Conservation (phyloP, 139 green algal genomes). For the Chlamydomonas asymmetrica region DNA sequence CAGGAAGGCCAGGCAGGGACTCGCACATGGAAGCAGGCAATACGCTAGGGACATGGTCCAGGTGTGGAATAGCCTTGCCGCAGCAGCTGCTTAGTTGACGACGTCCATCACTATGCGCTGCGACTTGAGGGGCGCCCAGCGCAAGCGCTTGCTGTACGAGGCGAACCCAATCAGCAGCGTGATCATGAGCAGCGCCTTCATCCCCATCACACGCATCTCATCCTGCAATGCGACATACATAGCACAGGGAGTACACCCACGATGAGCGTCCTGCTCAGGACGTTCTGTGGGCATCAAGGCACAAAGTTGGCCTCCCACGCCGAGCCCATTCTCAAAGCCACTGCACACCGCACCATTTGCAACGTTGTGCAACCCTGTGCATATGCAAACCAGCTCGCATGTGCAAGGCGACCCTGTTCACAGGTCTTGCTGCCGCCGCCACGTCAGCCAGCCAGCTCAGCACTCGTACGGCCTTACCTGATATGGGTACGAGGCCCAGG, state of each 20-base stretch:
- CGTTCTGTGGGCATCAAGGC: no score
- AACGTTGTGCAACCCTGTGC: neutral
- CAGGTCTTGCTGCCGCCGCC: neutral
- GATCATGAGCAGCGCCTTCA: constrained; percentile 93
- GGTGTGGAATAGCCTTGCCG: no score
- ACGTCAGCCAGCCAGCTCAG: neutral
- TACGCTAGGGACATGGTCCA: no score
- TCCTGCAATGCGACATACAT: no score
- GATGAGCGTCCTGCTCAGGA: no score
- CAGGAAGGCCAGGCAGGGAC: no score
- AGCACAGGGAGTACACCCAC: no score
- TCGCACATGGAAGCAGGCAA: no score
- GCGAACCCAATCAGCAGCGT: constrained; percentile 77
- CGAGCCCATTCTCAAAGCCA: no score
- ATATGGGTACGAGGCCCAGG: constrained; percentile 85
- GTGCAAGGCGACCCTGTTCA: neutral
- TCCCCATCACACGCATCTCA: constrained; percentile 97
- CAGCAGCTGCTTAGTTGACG: constrained; percentile 88
- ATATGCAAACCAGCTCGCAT: neutral
- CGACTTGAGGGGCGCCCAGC: constrained; percentile 95
- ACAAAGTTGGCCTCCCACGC: no score
- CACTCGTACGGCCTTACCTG: constrained; percentile 21
- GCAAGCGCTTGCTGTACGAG: constrained; percentile 97
- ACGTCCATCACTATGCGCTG: constrained; percentile 91
- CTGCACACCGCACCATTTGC: no score